These are phyloP conservation scores for Blastocystis sp. DNA, from an alignment of 352 stramenopile species.

Conservation along the genomic window DNA sequence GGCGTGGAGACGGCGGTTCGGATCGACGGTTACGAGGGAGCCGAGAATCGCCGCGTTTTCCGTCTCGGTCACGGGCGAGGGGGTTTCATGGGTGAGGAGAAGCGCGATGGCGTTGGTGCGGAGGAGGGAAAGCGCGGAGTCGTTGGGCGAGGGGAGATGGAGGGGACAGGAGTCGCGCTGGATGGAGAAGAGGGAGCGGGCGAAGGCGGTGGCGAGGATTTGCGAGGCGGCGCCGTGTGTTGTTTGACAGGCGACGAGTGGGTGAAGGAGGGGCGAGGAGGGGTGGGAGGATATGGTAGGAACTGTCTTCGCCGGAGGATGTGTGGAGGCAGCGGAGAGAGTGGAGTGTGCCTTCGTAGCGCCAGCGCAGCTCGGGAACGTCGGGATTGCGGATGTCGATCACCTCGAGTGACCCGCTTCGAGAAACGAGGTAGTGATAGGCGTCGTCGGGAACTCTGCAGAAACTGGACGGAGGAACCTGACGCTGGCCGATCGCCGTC, in stretches of 20 bases:
- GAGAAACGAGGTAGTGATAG: neutral
- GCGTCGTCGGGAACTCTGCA: neutral
- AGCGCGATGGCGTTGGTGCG: neutral
- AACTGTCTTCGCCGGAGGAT: neutral
- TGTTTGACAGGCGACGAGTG: neutral
- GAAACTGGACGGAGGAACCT: neutral
- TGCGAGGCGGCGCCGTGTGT: neutral
- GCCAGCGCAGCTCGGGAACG: neutral
- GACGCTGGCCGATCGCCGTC: neutral
- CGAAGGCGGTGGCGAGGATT: neutral
- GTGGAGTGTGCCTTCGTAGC: neutral
- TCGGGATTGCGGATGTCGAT: slow-evolving; percentile 46
- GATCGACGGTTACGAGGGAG: too few relatives aligned
- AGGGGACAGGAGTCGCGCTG: neutral
- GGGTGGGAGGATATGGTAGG: neutral
- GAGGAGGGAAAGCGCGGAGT: neutral
- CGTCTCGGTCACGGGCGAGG: too few relatives aligned
- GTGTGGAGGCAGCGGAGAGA: neutral
- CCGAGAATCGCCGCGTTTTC: too few relatives aligned
- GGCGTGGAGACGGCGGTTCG: neutral
- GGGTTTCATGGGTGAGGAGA: neutral
- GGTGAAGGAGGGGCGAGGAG: neutral
- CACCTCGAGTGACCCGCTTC: neutral
- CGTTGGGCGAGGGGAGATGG: neutral
- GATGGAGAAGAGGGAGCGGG: neutral